Conservation (phyloP, 2,329 filamentous ascomycete species). For the Fusarium multiceps region DNA sequence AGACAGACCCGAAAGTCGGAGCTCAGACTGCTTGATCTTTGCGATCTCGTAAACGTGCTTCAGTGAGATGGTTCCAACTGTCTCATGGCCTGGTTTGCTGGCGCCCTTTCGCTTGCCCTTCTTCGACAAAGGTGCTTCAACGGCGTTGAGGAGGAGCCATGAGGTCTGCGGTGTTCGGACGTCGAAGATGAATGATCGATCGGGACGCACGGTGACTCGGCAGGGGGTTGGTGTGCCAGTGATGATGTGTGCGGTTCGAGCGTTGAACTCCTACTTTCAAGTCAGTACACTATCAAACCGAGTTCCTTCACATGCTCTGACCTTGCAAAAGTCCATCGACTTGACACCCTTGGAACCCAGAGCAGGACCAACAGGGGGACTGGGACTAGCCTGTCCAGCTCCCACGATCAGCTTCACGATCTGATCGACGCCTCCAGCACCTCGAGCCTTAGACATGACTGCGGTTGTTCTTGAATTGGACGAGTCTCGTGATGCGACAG, state of each 20-base stretch:
- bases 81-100: constrained; percentile 77
- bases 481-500: constrained; percentile 17
- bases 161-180: constrained; percentile 95
- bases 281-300: constrained; percentile 31
- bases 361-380: constrained; percentile 94
- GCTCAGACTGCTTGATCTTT: constrained; percentile 89
- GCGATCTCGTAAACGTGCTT: constrained; percentile 99
- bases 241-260: constrained; percentile 85
- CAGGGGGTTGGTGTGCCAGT: constrained; percentile 89
- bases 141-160: constrained; percentile 86
- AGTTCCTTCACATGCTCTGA: constrained; percentile 52
- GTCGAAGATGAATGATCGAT: constrained; percentile 93
- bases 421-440: constrained; percentile 65
- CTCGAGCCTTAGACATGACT: constrained; percentile 65
- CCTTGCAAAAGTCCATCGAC: constrained; percentile 99
- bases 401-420: constrained; percentile 98
- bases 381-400: constrained; percentile 92
- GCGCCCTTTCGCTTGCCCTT: constrained; percentile 85
- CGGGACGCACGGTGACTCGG: constrained; percentile 89
- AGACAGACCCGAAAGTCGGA: constrained; percentile 76
- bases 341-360: constrained; percentile 98
- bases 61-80: constrained; percentile 84
- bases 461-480: constrained; percentile 26
- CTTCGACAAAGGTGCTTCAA: constrained; percentile 74
- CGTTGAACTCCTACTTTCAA: constrained; percentile 87